Base-by-base conservation (phyloP, 2,329 filamentous ascomycete genomes). In the Penicillium occitanis region DNA sequence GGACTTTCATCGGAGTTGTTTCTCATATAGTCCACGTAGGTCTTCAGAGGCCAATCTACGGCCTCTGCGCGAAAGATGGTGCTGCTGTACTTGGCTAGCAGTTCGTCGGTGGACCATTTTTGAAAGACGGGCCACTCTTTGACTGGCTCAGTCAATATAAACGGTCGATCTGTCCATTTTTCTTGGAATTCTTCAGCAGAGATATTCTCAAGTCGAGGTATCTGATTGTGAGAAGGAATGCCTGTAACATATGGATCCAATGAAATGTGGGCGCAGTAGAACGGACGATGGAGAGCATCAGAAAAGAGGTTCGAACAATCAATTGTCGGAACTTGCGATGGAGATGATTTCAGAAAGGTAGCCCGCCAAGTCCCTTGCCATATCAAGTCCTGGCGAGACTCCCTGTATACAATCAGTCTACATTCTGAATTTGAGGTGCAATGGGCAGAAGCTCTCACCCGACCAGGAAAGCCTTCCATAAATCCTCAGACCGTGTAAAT, bases 351-450 rank as follows among this genome's bases (percentile, higher is more conserved):
- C 46, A 96, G 84, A 71, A 90, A 87, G 0, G 93, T 96, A 35
- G 89, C 87, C 70, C 91, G 88, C 94, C 94, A 98, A 63, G 91
- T 90, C 53, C 92, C 91, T 72, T 83, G 87, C 94, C 93, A 97
- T 66, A 80, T 79, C 69, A 90, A 87, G 28, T 77, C 67, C 35
- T 72, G 63, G 25, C 72, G 73, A 42, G 73, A 69, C 11, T 63
- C 59, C 19, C 66, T 67, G 35, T 10, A 3, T 5, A n/a, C 19
- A 14, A 55, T 61, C 11, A 61, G 50, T 30, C 14, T 46, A 58
- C 22, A 19, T 22, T 19, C 22, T n/a, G 6, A n/a, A 35, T 40
- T 50, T 33, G 7, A 10, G 25, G 25, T 25, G 25, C 25, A 7
- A 40, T 2, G 25, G 40, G 22, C 7, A 50, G 17, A 58, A 65